Conservation (phyloP, 192 early-diverging fungal species). For the Chytriomyces sp. region DNA sequence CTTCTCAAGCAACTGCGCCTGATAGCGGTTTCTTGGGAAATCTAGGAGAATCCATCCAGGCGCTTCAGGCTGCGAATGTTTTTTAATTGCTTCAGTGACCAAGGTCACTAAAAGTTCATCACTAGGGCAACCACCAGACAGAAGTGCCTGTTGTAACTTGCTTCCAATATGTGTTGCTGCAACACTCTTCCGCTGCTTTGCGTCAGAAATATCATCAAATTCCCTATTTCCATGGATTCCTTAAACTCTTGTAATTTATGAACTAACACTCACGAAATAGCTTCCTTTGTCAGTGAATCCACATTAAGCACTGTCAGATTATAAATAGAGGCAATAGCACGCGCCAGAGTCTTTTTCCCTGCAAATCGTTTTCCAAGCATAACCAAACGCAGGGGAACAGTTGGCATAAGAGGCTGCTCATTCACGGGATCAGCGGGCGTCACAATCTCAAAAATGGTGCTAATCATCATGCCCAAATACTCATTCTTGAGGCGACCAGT, state of each 20-base stretch:
- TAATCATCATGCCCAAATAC: slow-evolving; percentile 43
- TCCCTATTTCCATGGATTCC: not conserved
- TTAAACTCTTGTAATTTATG: not conserved
- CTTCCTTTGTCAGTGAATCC: slow-evolving; percentile 52
- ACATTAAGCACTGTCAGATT: slow-evolving; percentile 38
- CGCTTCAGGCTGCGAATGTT: slow-evolving; percentile 19
- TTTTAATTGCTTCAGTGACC: slow-evolving; percentile 54
- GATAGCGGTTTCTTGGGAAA: slow-evolving; percentile 54
- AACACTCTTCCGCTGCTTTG: slow-evolving; percentile 33
- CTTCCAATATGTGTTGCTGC: slow-evolving; percentile 38
- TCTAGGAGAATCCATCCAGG: slow-evolving; percentile 56
- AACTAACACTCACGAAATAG: slow-evolving; percentile 42
- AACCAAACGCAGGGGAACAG: slow-evolving; percentile 49
- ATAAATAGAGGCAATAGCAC: slow-evolving; percentile 42
- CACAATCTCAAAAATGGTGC: slow-evolving; percentile 51
- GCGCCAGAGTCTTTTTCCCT: slow-evolving; percentile 53
- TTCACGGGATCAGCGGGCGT: slow-evolving; percentile 37
- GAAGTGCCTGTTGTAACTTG: slow-evolving; percentile 51
- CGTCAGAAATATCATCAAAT: not conserved
- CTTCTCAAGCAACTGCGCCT: slow-evolving; percentile 59
- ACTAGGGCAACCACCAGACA: slow-evolving; percentile 49
- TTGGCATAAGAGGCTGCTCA: slow-evolving; percentile 42
- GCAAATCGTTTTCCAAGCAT: slow-evolving; percentile 60
- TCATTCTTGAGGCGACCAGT: slow-evolving; percentile 40
- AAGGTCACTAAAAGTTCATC: slow-evolving; percentile 53